Evolutionary conservation across 768 basidiomycete species (phyloP).

Genomic region (Hericium alpestre): DNA sequence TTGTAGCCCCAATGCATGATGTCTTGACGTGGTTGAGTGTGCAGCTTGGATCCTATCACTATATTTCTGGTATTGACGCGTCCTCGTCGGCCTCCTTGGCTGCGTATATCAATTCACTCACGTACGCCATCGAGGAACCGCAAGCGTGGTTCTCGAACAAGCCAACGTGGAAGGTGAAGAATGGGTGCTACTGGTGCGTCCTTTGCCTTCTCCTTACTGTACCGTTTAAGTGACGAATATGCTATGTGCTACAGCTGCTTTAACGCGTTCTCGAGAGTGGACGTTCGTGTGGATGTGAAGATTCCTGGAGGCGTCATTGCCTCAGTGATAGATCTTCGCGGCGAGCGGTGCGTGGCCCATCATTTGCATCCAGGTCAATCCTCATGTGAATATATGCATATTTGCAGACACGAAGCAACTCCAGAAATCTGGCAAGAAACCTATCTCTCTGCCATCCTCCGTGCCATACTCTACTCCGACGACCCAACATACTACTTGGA

Average conservation of each 20-base stretch:
- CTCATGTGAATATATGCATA: background rate
- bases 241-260: slow-evolving; percentile 57
- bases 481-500: slow-evolving; percentile 87
- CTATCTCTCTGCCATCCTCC: slow-evolving; percentile 84
- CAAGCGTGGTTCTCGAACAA: slow-evolving; percentile 88
- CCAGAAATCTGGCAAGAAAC: slow-evolving; percentile 95
- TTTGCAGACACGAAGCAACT: slow-evolving; percentile 73
- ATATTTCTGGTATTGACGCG: slow-evolving; percentile 96
- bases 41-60: slow-evolving; percentile 93
- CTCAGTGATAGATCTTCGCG: slow-evolving; percentile 87
- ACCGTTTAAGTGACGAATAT: background rate
- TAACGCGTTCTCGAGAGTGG: slow-evolving; percentile 95
- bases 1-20: background rate
- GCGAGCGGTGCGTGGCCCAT: slow-evolving; percentile 62
- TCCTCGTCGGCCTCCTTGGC: slow-evolving; percentile 96
- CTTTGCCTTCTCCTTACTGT: background rate
- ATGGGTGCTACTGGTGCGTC: slow-evolving; percentile 84
- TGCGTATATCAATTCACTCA: slow-evolving; percentile 97
- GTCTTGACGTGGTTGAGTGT: background rate
- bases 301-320: slow-evolving; percentile 96
- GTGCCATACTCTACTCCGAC: slow-evolving; percentile 91
- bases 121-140: slow-evolving; percentile 85
- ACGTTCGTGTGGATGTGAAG: slow-evolving; percentile 94
- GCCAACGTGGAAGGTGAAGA: slow-evolving; percentile 79
- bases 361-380: too few species aligned